Percentiles rank a stretch among this genome's conserved stretches.
Conservation (phyloP, 176 grass and related monocot species). For the Tillandsia leiboldiana region DNA sequence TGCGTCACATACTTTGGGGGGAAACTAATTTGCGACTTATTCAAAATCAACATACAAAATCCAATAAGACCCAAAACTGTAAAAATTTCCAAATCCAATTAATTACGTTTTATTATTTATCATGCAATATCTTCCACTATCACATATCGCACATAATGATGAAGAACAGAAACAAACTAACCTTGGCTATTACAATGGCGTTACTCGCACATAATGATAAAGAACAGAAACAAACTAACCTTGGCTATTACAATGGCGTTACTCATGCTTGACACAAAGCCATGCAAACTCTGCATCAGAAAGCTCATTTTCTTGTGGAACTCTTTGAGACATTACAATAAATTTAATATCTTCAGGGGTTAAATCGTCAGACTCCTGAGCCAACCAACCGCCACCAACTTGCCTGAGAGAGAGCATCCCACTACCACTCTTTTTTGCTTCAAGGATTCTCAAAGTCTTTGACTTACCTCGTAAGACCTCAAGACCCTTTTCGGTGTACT, state of each 20-base stretch:
- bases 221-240: constrained; percentile 29
- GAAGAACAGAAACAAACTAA: constrained; percentile 16
- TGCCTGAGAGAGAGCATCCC: constrained; percentile 65
- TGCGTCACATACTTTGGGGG: no score
- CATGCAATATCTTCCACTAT: neutral
- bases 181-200: constrained; percentile 94
- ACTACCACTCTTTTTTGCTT: constrained; percentile 63
- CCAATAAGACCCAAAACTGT: no score
- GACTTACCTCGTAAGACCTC: constrained; percentile 80
- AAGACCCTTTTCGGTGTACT: constrained; percentile 74
- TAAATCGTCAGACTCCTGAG: constrained; percentile 63
- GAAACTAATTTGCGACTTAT: no score
- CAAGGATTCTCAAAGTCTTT: constrained; percentile 71
- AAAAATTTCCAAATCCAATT: no score
- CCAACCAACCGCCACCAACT: constrained; percentile 69
- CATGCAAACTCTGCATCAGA: constrained; percentile 72
- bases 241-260: constrained; percentile 95
- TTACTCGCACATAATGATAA: constrained; percentile 36
- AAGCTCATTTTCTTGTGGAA: constrained; percentile 29
- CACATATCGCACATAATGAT: neutral
- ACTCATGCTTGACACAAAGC: constrained; percentile 95
- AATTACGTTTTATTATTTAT: neutral
- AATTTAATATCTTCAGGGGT: constrained; percentile 69
- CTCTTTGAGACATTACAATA: constrained; percentile 30
- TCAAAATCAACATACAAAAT: no score